These are phyloP conservation scores for Rhizopus microsporus DNA, from an alignment of 371 early-diverging fungal genomes.

Conservation along the genomic window DNA sequence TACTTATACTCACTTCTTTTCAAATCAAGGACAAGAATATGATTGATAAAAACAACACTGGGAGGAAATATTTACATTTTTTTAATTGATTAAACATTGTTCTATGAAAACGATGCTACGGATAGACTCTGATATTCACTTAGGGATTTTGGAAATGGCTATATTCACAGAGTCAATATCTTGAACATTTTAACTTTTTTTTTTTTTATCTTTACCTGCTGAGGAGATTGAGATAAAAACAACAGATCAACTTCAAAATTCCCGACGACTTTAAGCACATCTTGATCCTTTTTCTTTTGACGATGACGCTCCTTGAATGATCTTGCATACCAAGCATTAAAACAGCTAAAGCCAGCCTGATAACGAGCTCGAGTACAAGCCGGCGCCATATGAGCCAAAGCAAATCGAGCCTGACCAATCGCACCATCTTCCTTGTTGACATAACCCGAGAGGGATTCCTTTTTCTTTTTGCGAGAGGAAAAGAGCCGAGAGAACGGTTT, in stretches of 20 bases:
- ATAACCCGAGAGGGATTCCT: conserved; percentile 35
- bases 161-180: not conserved
- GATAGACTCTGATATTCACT: not conserved
- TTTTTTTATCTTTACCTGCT: conserved; percentile 22
- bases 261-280: conserved; percentile 39
- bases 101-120: not conserved
- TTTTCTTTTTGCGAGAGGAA: conserved; percentile 33
- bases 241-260: conserved; percentile 41
- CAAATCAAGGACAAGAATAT: conserved; percentile 46
- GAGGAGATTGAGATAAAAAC: conserved; percentile 24
- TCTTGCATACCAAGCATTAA: conserved; percentile 47
- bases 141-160: not conserved
- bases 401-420: conserved; percentile 47
- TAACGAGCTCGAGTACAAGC: conserved; percentile 40
- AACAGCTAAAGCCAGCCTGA: conserved; percentile 44
- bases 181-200: not conserved
- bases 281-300: conserved; percentile 23
- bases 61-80: not conserved
- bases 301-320: conserved; percentile 30
- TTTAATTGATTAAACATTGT: too few relatives aligned
- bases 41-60: not conserved
- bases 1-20: conserved; percentile 53
- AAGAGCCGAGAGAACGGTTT: conserved; percentile 38
- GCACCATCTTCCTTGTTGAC: conserved; percentile 48
- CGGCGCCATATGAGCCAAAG: conserved; percentile 42